phyloP scores from a whole-genome alignment of 306 rosid species.

The Delonix regia region DNA sequence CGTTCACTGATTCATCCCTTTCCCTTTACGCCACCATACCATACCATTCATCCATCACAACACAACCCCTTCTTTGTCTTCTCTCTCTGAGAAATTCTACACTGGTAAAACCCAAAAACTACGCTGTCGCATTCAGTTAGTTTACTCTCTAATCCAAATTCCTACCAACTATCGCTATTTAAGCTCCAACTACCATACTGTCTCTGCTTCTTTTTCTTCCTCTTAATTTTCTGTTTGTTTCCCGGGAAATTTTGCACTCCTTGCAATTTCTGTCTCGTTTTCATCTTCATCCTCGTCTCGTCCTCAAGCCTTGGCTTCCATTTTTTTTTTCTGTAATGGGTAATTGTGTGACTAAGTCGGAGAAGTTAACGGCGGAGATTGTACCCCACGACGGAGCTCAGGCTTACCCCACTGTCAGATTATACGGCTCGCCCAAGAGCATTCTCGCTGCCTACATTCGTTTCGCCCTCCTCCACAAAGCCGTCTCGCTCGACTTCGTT shows the following conservation, averaged over 20 bases:
- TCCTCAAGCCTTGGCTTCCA: not conserved
- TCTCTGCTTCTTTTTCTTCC: not conserved
- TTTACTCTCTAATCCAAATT: not conserved
- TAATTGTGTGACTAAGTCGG: constrained; percentile 55
- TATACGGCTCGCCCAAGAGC: constrained; percentile 66
- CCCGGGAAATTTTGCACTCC: not conserved
- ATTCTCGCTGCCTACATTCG: constrained; percentile 68
- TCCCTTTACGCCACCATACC: not conserved
- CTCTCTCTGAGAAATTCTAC: not conserved
- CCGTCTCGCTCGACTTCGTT: constrained; percentile 51
- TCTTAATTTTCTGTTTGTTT: not conserved
- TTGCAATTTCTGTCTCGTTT: not conserved
- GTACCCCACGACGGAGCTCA: constrained; percentile 65
- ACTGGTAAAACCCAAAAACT: not conserved
- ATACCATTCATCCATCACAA: not conserved
- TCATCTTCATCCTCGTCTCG: not conserved
- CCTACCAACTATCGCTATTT: not conserved
- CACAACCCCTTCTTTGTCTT: not conserved
- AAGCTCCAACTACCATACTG: not conserved
- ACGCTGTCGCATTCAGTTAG: not conserved
- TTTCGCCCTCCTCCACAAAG: constrained; percentile 67
- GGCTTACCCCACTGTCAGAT: constrained; percentile 51
- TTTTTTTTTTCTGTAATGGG: constrained; percentile 51
- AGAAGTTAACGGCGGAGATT: constrained; percentile 75
- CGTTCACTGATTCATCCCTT: not conserved